phyloP scores from a whole-genome alignment of 1,284 basidiomycete genomes.

The Xerocomus minutiporus region DNA sequence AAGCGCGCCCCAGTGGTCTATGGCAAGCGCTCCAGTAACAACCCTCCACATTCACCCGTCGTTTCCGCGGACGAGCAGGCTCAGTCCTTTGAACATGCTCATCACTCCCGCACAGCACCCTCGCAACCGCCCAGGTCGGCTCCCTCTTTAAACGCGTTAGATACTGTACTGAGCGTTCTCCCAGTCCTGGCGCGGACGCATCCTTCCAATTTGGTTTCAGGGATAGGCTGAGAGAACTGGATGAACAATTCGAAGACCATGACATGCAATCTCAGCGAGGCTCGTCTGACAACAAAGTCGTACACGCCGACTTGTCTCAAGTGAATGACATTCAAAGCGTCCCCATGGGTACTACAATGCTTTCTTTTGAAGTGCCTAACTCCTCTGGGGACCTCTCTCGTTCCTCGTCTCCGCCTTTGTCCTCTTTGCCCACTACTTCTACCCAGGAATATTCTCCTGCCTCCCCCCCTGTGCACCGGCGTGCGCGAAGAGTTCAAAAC shows the following conservation, averaged over 20 bases:
- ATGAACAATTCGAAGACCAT: constrained; percentile 21
- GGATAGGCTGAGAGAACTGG: constrained; percentile 24
- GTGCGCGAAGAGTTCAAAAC: constrained; percentile 4
- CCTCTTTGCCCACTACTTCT: constrained; percentile 4
- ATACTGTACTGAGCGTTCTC: constrained; percentile 10
- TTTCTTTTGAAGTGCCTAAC: constrained; percentile 9
- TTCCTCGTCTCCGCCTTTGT: constrained; percentile 14
- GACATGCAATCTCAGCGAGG: constrained; percentile 4
- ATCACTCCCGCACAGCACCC: background rate
- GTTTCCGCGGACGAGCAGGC: background rate
- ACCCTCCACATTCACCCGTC: background rate
- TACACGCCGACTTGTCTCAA: constrained; percentile 7
- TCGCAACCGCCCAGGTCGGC: constrained; percentile 3
- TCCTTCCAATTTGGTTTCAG: constrained; percentile 27
- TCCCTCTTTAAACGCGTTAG: constrained; percentile 9
- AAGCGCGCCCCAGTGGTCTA: constrained; percentile 30
- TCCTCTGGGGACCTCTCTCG: constrained; percentile 8
- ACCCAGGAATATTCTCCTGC: constrained; percentile 4
- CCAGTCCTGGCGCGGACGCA: background rate
- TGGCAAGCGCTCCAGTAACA: constrained; percentile 17
- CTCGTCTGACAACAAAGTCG: background rate
- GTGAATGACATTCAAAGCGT: constrained; percentile 18
- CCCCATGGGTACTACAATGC: constrained; percentile 15
- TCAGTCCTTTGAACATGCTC: background rate
- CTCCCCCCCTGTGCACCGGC: constrained; percentile 13